These are phyloP conservation scores for Pseudonitzschia pungens DNA, from an alignment of 108 stramenopile genomes.

Conservation along the genomic window DNA sequence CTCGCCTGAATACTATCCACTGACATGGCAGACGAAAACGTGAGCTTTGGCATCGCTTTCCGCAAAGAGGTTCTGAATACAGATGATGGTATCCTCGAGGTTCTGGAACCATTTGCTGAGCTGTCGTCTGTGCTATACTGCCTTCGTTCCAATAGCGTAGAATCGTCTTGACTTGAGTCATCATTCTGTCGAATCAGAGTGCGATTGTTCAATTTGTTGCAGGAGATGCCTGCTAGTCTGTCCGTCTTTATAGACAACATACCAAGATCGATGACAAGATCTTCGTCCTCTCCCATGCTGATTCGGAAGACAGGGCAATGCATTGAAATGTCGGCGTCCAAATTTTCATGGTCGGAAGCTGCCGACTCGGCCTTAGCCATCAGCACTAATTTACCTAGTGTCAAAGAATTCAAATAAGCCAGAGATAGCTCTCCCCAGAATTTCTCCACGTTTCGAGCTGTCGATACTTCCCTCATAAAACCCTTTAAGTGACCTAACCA, in stretches of 20 bases:
- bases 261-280: constrained; percentile 53
- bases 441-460: constrained; percentile 25
- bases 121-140: constrained; percentile 19
- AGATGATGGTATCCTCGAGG: constrained; percentile 6
- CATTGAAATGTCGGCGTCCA: constrained; percentile 47
- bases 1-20: constrained; percentile 22
- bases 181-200: constrained; percentile 4
- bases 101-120: constrained; percentile 17
- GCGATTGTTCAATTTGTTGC: constrained; percentile 2
- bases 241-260: constrained; percentile 45
- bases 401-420: constrained; percentile 48
- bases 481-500: constrained; percentile 46
- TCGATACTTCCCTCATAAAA: constrained; percentile 22
- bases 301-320: constrained; percentile 52
- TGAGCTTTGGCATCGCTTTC: constrained; percentile 8
- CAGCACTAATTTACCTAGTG: constrained; percentile 35
- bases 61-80: background rate
- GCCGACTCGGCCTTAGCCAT: constrained; percentile 45
- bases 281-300: constrained; percentile 27
- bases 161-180: background rate
- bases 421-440: constrained; percentile 54
- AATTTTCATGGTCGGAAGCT: constrained; percentile 42
- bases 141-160: background rate
- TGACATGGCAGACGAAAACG: constrained; percentile 32
- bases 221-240: constrained; percentile 43